Conservation (phyloP, 2,329 filamentous ascomycete genomes). For the Ceratocystiopsis brevicomis region DNA sequence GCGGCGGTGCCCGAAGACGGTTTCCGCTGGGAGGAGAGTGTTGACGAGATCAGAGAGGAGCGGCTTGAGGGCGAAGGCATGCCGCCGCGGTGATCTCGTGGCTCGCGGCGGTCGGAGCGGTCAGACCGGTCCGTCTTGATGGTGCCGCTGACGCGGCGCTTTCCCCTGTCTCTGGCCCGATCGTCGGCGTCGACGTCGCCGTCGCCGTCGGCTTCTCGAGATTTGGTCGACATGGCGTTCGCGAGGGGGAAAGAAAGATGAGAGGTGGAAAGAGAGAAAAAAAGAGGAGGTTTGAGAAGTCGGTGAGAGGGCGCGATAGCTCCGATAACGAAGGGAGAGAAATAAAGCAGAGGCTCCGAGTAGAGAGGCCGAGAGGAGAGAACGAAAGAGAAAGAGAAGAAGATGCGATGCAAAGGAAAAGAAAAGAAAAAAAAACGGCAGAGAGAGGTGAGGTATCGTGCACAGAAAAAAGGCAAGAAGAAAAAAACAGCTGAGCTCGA, state of each 20-base stretch:
- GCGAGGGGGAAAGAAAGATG: neutral
- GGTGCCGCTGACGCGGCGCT: constrained; percentile 4
- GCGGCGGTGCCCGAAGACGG: constrained; percentile 1
- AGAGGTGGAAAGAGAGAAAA: neutral
- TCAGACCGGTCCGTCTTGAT: constrained; percentile 1
- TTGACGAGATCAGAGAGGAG: constrained; percentile 5
- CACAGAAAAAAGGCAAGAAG: no score
- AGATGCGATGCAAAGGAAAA: no score
- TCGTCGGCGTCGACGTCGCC: constrained; percentile 2
- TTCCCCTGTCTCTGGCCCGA: constrained; percentile 1
- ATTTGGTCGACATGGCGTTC: neutral
- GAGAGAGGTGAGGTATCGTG: no score
- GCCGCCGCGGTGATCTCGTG: neutral
- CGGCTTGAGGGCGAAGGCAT: constrained; percentile 2
- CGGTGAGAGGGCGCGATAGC: no score
- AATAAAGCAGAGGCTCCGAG: neutral
- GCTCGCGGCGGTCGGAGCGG: constrained; percentile 1
- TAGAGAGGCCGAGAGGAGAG: neutral
- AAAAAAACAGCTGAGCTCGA: no score
- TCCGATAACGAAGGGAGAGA: neutral
- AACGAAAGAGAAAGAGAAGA: neutral
- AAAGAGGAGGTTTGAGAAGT: neutral
- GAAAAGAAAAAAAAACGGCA: neutral
- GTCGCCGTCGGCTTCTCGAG: no score
- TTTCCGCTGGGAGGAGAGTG: constrained; percentile 1